phyloP scores from a whole-genome alignment of 768 basidiomycete species.

The Boletellus ananas region DNA sequence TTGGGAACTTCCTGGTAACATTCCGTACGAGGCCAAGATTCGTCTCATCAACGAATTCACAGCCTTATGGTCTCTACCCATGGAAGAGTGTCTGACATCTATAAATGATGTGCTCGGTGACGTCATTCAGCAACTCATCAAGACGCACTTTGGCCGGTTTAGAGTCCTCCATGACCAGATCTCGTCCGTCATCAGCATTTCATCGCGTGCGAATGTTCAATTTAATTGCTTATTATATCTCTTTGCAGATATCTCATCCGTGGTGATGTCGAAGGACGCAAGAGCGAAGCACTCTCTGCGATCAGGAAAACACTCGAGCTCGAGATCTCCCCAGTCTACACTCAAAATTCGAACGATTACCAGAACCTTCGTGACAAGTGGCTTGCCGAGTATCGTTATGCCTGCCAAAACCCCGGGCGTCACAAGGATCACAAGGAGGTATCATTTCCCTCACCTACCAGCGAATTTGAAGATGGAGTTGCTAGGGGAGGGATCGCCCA shows the following conservation, averaged over 20 bases:
- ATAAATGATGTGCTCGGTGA: slow-evolving; percentile 32
- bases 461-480: too few relatives aligned
- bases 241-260: slow-evolving; percentile 25
- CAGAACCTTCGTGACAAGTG: slow-evolving; percentile 21
- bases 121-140: slow-evolving; percentile 26
- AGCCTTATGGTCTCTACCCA: slow-evolving; percentile 35
- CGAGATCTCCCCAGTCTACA: slow-evolving; percentile 40
- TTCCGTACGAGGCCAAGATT: slow-evolving; percentile 40
- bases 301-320: slow-evolving; percentile 35
- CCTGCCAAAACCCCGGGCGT: neutral
- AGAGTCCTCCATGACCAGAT: slow-evolving; percentile 32
- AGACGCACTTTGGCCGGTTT: slow-evolving; percentile 41
- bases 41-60: slow-evolving; percentile 35
- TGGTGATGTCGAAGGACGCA: slow-evolving; percentile 27
- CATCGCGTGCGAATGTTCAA: neutral
- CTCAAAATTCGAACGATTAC: slow-evolving; percentile 31
- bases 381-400: slow-evolving; percentile 23
- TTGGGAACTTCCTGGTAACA: slow-evolving; percentile 42
- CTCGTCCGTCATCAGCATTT: slow-evolving; percentile 26
- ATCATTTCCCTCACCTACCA: too few relatives aligned
- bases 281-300: slow-evolving; percentile 17
- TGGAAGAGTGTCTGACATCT: slow-evolving; percentile 31
- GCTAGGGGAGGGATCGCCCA: too few relatives aligned
- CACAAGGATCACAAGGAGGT: too few relatives aligned
- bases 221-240: neutral